Conservation (phyloP, 1,139 yeast genomes). For the Suhomyces chickasaworum region DNA sequence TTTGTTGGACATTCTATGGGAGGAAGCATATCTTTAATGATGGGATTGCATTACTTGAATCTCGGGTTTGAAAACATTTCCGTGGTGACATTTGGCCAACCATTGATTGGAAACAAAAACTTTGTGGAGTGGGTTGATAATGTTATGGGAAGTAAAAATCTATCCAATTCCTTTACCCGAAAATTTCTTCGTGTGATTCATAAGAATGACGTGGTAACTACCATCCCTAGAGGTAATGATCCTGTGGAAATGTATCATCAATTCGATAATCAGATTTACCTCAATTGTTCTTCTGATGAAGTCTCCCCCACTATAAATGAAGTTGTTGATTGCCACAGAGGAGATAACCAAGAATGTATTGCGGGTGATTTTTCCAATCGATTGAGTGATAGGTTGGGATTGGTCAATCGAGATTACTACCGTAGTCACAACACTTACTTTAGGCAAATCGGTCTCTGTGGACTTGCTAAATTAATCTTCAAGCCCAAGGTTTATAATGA, state of each 20-base stretch:
- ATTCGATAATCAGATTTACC: slow-evolving; percentile 48
- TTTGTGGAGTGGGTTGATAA: slow-evolving; percentile 44
- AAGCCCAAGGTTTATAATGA: background rate
- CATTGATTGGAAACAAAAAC: slow-evolving; percentile 46
- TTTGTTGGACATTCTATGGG: slow-evolving; percentile 57
- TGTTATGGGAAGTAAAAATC: slow-evolving; percentile 33
- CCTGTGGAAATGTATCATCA: slow-evolving; percentile 36
- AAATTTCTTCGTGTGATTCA: slow-evolving; percentile 47
- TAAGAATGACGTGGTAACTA: slow-evolving; percentile 47
- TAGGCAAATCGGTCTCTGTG: slow-evolving; percentile 51
- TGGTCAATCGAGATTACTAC: slow-evolving; percentile 26
- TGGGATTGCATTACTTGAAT: slow-evolving; percentile 42
- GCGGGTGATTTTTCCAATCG: slow-evolving; percentile 33
- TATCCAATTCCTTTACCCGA: slow-evolving; percentile 27
- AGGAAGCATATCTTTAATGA: slow-evolving; percentile 47
- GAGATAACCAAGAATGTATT: slow-evolving; percentile 42
- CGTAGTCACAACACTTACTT: slow-evolving; percentile 51
- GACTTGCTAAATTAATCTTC: slow-evolving; percentile 21
- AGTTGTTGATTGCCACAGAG: slow-evolving; percentile 36
- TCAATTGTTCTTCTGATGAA: slow-evolving; percentile 37
- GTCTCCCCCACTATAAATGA: slow-evolving; percentile 29
- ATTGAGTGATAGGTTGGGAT: slow-evolving; percentile 14
- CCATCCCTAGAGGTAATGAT: slow-evolving; percentile 39
- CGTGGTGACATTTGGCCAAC: slow-evolving; percentile 55
- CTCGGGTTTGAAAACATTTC: slow-evolving; percentile 35